phyloP scores from a whole-genome alignment of 768 basidiomycete species.

The Mycena rebaudengoi region DNA sequence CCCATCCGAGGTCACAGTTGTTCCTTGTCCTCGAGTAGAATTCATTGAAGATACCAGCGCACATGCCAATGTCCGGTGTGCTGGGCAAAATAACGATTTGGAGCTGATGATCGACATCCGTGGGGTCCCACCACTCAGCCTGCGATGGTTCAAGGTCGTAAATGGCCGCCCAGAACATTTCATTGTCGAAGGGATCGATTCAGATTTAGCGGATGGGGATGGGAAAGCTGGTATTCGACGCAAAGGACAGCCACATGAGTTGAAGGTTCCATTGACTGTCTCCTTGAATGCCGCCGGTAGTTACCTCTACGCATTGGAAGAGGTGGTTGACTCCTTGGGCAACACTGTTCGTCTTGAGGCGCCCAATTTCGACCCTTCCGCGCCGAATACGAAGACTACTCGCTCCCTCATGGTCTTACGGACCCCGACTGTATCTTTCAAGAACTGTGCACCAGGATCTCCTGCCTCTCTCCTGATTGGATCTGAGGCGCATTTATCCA shows the following conservation, averaged over 20 bases:
- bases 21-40: constrained; percentile 82
- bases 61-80: constrained; percentile 68
- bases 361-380: constrained; percentile 28
- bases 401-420: constrained; percentile 76
- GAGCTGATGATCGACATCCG: constrained; percentile 69
- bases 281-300: constrained; percentile 70
- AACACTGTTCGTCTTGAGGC: constrained; percentile 66
- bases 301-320: constrained; percentile 79
- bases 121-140: constrained; percentile 80
- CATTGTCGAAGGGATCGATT: constrained; percentile 80
- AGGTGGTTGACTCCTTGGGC: constrained; percentile 83
- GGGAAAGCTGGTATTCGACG: constrained; percentile 24
- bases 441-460: constrained; percentile 72
- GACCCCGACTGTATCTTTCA: constrained; percentile 77
- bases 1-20: constrained; percentile 71
- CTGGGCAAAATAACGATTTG: constrained; percentile 67
- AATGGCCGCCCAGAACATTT: constrained; percentile 75
- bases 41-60: constrained; percentile 58
- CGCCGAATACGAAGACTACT: constrained; percentile 54
- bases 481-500: constrained; percentile 62
- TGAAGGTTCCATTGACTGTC: constrained; percentile 75
- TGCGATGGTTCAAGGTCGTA: constrained; percentile 78
- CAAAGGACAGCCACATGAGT: constrained; percentile 54
- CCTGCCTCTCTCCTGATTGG: constrained; percentile 79
- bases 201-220: constrained; percentile 16